Evolutionary conservation across 2,329 filamentous ascomycete genomes (phyloP).

Genomic region (Aspergillus udagawae): DNA sequence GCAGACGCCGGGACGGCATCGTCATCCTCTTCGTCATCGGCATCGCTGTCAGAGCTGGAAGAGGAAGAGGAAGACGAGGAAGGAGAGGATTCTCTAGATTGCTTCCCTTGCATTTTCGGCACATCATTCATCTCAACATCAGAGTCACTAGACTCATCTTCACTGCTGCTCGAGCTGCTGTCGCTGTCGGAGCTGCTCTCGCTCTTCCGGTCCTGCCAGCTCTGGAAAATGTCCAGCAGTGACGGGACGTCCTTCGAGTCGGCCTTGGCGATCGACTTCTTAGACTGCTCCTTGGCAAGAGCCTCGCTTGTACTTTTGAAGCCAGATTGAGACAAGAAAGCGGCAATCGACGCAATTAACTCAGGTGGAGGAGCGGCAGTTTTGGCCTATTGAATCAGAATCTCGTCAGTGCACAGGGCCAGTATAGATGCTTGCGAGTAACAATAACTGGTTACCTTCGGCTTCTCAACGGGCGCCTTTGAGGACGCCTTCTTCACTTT

Average conservation of each 20-base stretch:
- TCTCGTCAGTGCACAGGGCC: constrained; percentile 5
- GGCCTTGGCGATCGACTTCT: constrained; percentile 20
- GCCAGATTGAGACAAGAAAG: constrained; percentile 64
- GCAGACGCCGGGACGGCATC: constrained; percentile 42
- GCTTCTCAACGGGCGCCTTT: constrained; percentile 23
- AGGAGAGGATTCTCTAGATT: constrained; percentile 25
- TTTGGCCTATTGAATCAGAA: constrained; percentile 20
- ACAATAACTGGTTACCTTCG: constrained; percentile 12
- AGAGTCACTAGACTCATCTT: constrained; percentile 35
- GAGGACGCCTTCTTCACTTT: constrained; percentile 19
- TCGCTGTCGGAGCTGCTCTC: constrained; percentile 15
- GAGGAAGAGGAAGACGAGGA: constrained; percentile 25
- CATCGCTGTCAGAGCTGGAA: constrained; percentile 46
- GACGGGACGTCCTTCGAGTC: constrained; percentile 32
- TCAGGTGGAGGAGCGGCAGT: constrained; percentile 47
- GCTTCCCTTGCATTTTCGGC: constrained; percentile 29
- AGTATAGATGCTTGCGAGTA: not conserved
- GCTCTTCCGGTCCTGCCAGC: constrained; percentile 19
- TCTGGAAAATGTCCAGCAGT: constrained; percentile 39
- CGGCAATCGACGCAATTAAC: constrained; percentile 63
- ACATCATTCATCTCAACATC: constrained; percentile 43
- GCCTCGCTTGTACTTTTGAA: constrained; percentile 59
- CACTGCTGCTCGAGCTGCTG: constrained; percentile 30
- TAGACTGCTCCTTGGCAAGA: constrained; percentile 58
- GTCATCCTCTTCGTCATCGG: constrained; percentile 51